Evolutionary conservation across 75 land plant genomes (phyloP).

Genomic region (Larix kaempferi): DNA sequence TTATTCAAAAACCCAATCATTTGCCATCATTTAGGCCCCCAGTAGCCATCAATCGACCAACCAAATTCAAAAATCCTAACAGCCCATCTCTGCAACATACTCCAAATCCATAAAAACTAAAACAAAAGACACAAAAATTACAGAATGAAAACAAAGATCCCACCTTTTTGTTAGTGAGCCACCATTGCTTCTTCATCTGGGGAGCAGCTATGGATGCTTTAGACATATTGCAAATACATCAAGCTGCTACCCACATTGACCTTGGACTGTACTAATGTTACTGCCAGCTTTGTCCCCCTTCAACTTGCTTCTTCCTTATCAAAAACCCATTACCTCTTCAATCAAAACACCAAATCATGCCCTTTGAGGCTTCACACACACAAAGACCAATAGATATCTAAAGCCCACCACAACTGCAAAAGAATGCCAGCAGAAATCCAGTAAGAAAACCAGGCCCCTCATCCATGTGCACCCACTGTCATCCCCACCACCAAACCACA

Average conservation of each 20-base stretch:
- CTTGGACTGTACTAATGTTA: not conserved
- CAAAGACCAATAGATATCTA: not conserved
- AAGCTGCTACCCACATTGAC: not conserved
- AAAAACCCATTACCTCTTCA: not conserved
- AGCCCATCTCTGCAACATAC: not conserved
- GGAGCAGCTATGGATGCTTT: not conserved
- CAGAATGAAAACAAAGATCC: not conserved
- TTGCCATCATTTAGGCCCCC: not conserved
- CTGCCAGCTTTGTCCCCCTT: not conserved
- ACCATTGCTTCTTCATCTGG: slow-evolving; percentile 51
- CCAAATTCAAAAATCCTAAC: not conserved
- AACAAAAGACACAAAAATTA: not conserved
- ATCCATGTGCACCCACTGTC: slow-evolving; percentile 10
- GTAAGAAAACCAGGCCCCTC: slow-evolving; percentile 8
- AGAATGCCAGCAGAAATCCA: slow-evolving; percentile 2
- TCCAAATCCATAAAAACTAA: too few species aligned
- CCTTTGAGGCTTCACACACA: not conserved
- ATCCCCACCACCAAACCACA: slow-evolving; percentile 2
- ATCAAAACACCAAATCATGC: not conserved
- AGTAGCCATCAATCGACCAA: not conserved
- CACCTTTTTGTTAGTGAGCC: slow-evolving; percentile 58
- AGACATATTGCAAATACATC: not conserved
- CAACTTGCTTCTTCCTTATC: not conserved
- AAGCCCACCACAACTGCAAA: not conserved
- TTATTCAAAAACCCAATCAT: not conserved